These are phyloP conservation scores for Aspergillus avenaceus DNA, from an alignment of 495 filamentous ascomycete species.

Conservation along the genomic window DNA sequence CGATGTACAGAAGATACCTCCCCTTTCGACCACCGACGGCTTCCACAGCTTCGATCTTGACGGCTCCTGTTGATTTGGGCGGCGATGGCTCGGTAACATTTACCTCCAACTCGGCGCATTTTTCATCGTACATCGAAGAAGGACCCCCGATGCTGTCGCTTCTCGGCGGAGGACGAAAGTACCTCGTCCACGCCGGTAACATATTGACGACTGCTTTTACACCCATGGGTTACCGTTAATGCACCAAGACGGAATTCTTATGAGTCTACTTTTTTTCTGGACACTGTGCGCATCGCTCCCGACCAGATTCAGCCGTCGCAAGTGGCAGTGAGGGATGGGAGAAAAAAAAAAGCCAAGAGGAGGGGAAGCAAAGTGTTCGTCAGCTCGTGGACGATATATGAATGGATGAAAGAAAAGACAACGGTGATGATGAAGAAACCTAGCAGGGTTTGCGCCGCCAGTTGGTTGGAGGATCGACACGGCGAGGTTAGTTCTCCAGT, in stretches of 20 bases:
- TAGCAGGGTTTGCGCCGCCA: not conserved
- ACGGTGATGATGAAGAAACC: not conserved
- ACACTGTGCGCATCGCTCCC: not conserved
- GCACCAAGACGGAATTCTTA: not conserved
- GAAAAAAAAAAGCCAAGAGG: not conserved
- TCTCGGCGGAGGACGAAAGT: not conserved
- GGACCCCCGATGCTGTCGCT: not conserved
- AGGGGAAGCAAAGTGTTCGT: no score
- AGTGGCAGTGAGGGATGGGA: not conserved
- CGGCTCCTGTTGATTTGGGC: constrained; percentile 19
- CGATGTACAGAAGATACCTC: constrained; percentile 37
- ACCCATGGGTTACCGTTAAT: not conserved
- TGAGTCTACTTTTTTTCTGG: not conserved
- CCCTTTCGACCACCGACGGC: constrained; percentile 40
- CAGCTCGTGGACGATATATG: no score
- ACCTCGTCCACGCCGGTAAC: constrained; percentile 7
- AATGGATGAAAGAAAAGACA: not conserved
- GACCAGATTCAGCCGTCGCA: not conserved
- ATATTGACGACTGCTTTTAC: not conserved
- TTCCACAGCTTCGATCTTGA: constrained; percentile 37
- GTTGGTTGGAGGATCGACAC: not conserved
- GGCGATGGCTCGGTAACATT: not conserved
- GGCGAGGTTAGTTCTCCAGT: not conserved
- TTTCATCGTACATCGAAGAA: constrained; percentile 8
- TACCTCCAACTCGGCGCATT: constrained; percentile 8